Evolutionary conservation across 345 rosid species (phyloP).

Genomic region (Hypericum androsaemum): DNA sequence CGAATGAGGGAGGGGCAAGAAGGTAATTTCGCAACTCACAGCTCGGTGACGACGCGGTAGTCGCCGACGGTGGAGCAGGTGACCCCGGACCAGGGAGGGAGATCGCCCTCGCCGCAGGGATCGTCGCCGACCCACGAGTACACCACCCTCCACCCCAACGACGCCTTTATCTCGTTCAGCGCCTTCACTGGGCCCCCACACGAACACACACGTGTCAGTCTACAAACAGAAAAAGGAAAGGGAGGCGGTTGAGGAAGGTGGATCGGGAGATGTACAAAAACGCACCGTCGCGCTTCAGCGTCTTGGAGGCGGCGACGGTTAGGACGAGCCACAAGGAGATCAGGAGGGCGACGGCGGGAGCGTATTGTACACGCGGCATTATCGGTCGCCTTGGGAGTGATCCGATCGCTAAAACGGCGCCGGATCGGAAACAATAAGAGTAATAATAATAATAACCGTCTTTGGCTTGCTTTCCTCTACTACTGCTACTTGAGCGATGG

Average conservation of each 20-base stretch:
- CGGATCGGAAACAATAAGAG: no score
- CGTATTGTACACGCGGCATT: constrained; percentile 11
- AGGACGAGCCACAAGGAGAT: constrained; percentile 17
- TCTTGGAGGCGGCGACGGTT: constrained; percentile 33
- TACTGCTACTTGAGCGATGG: no score
- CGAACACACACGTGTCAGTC: not conserved
- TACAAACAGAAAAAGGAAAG: not conserved
- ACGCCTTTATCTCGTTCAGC: constrained; percentile 89
- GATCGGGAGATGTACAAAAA: constrained; percentile 4
- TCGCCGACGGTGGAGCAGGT: constrained; percentile 85
- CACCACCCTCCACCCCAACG: constrained; percentile 95
- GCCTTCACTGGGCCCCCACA: constrained; percentile 56
- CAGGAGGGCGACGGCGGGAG: constrained; percentile 17
- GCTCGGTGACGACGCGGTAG: constrained; percentile 76
- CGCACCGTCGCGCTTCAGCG: constrained; percentile 41
- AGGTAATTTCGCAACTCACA: constrained; percentile 31
- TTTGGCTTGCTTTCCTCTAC: no score
- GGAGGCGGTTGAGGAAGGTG: not conserved
- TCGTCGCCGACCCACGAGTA: constrained; percentile 98
- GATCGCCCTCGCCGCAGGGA: constrained; percentile 87
- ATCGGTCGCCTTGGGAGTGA: not conserved
- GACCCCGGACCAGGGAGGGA: constrained; percentile 93
- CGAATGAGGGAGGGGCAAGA: not conserved
- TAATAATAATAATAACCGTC: no score
- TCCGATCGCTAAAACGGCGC: no score